Base-by-base conservation (phyloP, 371 early-diverging fungal genomes). In the Mucor lusitanicus region DNA sequence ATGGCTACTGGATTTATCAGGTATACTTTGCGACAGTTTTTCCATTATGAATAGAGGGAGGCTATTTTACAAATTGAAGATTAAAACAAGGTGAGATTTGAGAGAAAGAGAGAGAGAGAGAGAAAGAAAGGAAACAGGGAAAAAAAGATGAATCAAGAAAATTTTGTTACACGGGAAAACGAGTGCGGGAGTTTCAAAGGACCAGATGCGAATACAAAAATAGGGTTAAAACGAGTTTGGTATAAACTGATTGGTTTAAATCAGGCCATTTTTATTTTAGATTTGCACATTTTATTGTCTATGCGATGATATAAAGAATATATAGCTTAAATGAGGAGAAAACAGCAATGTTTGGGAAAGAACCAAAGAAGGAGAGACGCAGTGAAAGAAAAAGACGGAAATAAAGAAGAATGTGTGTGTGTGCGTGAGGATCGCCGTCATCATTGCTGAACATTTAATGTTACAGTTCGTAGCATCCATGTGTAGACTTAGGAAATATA, bases 1-100 rank as follows among this genome's bases (percentile, higher is more conserved):
- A 9, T 67, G 61, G 27, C 59, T 64, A 62, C 70, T 70, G 8
- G 61, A 40, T 33, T 72, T 72, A 46, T 73, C 74, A 8, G 48
- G 44, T 44, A 61, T 15, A 32, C 61, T 48, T 28, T 60, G 27
- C 23, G 21, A 53, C 6, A 63, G 48, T 27, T 68, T 68, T 40
- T 68, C 68, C 71, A 70, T 70, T 39, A 12, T 53, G 1, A 59
- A 55, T 25, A 12, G 30, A 48, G 28, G 30, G 30, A 48, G 28
- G 30, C 23, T 61, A 23, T 35, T 37, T 37, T 53, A 21, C 21
- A 48, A 44, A 33, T 21, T 35, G 23, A 40, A 21, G 35, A 19
- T 8, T 27, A 64, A 44, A 30, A 32, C 19, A 25, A 50, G 15
- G 37, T 12, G 37, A 30, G 19, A 53, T 35, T 5, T 40, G 27